Conservation (phyloP, 2,329 filamentous ascomycete genomes). For the Aureobasidium namibiae region DNA sequence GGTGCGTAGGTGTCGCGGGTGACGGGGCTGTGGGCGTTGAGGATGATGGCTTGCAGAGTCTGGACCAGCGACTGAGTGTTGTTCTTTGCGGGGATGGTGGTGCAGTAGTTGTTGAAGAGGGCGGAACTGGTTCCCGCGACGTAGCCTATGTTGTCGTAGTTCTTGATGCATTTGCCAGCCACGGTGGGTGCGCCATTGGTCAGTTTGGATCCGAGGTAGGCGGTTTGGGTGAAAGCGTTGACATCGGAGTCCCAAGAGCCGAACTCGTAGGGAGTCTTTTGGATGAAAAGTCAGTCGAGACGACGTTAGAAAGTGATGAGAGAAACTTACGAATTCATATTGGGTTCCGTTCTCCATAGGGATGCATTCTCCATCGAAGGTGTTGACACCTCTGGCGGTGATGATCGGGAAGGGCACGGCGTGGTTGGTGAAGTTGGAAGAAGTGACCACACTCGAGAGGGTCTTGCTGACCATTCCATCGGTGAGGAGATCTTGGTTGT, state of each 20-base stretch:
- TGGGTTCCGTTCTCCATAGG: conserved; percentile 46
- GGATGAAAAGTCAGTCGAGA: neutral
- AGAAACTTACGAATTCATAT: conserved; percentile 38
- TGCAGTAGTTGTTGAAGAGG: conserved; percentile 32
- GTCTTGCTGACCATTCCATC: conserved; percentile 31
- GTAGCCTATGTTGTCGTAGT: conserved; percentile 43
- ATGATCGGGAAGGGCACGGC: conserved; percentile 39
- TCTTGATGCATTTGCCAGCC: conserved; percentile 36
- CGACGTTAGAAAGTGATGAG: neutral
- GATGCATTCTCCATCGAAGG: conserved; percentile 29
- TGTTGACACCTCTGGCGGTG: conserved; percentile 32
- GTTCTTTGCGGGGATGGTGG: conserved; percentile 17
- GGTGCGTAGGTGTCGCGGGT: conserved; percentile 37
- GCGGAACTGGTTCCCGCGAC: conserved; percentile 38
- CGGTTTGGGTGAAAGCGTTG: conserved; percentile 51
- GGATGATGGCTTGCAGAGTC: conserved; percentile 25
- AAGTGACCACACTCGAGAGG: conserved; percentile 26
- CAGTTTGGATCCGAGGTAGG: conserved; percentile 54
- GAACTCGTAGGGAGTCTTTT: conserved; percentile 56
- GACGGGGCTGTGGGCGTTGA: conserved; percentile 21
- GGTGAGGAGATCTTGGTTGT: conserved; percentile 15
- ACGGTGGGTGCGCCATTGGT: conserved; percentile 36
- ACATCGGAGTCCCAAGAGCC: conserved; percentile 55
- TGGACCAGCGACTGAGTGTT: conserved; percentile 19
- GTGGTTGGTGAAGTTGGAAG: conserved; percentile 33